Evolutionary conservation across 352 stramenopile genomes (phyloP), one percentile per base, ranked within the genome.

Genomic region (Globisporangium nunn): DNA sequence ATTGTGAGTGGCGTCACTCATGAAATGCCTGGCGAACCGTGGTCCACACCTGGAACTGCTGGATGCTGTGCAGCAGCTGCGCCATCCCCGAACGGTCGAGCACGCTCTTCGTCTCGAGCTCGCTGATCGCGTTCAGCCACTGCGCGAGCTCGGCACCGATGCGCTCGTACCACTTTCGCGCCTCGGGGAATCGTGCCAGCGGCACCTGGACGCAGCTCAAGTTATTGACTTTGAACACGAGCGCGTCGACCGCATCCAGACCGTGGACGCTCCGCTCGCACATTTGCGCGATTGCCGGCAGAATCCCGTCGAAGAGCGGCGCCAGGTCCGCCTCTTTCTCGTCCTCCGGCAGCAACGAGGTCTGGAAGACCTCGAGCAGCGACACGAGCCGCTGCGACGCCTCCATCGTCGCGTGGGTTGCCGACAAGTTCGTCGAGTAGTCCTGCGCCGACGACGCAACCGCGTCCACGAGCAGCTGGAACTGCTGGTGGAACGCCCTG

Each of bases 191-290:
- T 10, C 63, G 65, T n/a, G 44, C 46, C 1, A 89, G 59, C 4
- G 70, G 64, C 4, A 70, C 71, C 18, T 80, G 73, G 28, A 91
- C 11, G 41, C 79, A 87, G 52, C 72, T 86, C n/a, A 88, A 62
- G 54, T 89, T 87, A 61, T 91, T 88, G 54, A 87, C 65, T 5
- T 71, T 71, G 54, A 91, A 87, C 29, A 91, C 71, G 41, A 87
- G 61, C 14, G 75, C 74, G 33, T 91, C 79, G 12, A 72, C 61
- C 0, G 69, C 45, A 29, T 79, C 71, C 6, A 83, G 49, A 2
- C 50, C 51, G 11, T 62, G 52, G 29, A 85, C 65, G 29, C 66
- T 78, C 28, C 74, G 70, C 15, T 73, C 64, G 56, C 71, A 87
- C 71, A 86, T 77, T 35, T 70, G 67, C 43, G 72, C 60, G 2